Evolutionary conservation across 2,329 filamentous ascomycete genomes (phyloP), one percentile per base, ranked within the genome.

Genomic region (Gnomoniopsis sp.): DNA sequence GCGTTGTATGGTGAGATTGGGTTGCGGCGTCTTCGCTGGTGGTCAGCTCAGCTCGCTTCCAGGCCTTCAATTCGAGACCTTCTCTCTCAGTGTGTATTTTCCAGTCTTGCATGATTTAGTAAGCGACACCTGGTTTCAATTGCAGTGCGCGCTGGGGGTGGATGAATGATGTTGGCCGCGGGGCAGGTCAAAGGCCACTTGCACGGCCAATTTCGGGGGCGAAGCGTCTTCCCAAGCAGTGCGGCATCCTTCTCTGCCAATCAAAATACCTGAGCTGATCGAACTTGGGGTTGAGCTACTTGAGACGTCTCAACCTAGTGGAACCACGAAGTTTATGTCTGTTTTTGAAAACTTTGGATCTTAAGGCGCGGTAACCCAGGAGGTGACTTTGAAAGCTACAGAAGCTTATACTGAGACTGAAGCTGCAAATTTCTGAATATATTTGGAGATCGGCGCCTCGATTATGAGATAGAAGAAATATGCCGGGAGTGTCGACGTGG

Each of bases 221-320:
- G 21, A 36, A 49, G 38, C 48, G 11, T 51, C 23, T 12, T 36
- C 22, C 15, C 36, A n/a, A 22, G 17, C 44, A 21, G 6, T 12
- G 22, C 12, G 41, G 26, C 43, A 33, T n/a, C 22, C 47, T 6
- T 38, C 46, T 36, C 11, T 49, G 50, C 26, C 36, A 49, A 58
- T 61, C 49, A 23, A 41, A 21, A 22, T 30, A 3, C 11, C 15
- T 6, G 19, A 8, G 1, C 6, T 23, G 11, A 14, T 48, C 30
- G 7, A 21, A 43, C 7, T 36, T 23, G 33, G 53, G 33, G 34
- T 23, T 19, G 30, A 30, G 33, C n/a, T 22, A 15, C 53, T 22
- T 55, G 53, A 55, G 53, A 55, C 53, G 53, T 55, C 34, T 55
- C 53, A 55, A 49, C 33, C n/a, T 22, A 41, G 33, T 55, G 53